Evolutionary conservation across 768 basidiomycete genomes (phyloP).

Genomic region (Leccinum uliginosum): DNA sequence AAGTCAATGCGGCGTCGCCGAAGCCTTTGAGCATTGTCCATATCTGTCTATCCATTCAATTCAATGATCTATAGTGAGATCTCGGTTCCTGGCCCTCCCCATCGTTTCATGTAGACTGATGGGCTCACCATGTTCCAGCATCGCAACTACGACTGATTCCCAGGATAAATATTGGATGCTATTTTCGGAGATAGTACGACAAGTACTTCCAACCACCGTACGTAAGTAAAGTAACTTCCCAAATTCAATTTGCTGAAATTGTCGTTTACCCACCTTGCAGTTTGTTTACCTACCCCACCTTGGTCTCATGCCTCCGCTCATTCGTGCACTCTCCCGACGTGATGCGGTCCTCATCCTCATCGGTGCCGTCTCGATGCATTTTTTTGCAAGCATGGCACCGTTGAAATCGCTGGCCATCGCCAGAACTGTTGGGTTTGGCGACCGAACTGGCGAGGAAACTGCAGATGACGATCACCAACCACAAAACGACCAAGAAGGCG

Average conservation of each 20-base stretch:
- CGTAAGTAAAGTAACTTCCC: not conserved
- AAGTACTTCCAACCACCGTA: not conserved
- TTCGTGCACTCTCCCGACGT: conserved; percentile 44
- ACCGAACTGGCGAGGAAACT: not conserved
- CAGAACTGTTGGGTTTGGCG: conserved; percentile 24
- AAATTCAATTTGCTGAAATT: not conserved
- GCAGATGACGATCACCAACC: not conserved
- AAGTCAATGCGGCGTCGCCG: not conserved
- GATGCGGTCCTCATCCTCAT: conserved; percentile 58
- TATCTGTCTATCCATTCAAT: no score
- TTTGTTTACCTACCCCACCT: not conserved
- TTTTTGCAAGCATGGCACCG: conserved; percentile 40
- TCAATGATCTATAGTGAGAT: not conserved
- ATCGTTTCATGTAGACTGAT: not conserved
- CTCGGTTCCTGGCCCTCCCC: not conserved
- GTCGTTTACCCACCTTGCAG: not conserved
- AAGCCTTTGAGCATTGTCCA: not conserved
- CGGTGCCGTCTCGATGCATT: conserved; percentile 53
- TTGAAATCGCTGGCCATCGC: conserved; percentile 31
- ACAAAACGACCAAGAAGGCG: conserved; percentile 3
- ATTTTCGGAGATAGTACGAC: conserved; percentile 3
- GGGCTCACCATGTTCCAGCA: not conserved
- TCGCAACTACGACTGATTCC: not conserved
- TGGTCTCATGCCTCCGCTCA: conserved; percentile 31
- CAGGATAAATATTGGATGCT: not conserved